phyloP scores from a whole-genome alignment of 2,329 filamentous ascomycete genomes.

The Byssothecium circinans region DNA sequence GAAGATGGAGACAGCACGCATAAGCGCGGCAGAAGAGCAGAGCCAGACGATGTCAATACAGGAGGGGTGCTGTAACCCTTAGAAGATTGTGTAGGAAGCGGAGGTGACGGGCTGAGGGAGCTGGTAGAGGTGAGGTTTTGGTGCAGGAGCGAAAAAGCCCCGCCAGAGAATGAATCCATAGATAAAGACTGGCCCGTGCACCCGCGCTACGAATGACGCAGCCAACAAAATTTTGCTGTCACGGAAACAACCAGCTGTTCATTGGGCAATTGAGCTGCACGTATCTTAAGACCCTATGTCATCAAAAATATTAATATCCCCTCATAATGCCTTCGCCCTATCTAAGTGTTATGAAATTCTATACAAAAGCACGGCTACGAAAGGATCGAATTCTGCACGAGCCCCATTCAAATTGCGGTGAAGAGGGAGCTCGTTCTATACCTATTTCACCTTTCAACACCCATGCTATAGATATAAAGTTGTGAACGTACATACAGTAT shows the following conservation, averaged over 20 bases:
- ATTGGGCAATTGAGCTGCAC: slow-evolving; percentile 17
- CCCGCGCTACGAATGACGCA: slow-evolving; percentile 16
- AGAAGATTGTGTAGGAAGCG: slow-evolving; percentile 5
- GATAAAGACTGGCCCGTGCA: slow-evolving; percentile 3
- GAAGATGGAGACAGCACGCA: slow-evolving; percentile 56
- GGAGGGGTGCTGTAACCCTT: slow-evolving; percentile 28
- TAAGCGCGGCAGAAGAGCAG: slow-evolving; percentile 40
- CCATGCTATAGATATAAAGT: too few relatives aligned
- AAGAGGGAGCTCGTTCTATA: too few relatives aligned
- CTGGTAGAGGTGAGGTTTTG: slow-evolving; percentile 5
- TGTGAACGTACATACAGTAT: too few relatives aligned
- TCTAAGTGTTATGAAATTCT: too few relatives aligned
- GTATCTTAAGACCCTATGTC: too few relatives aligned
- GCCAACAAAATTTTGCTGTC: slow-evolving; percentile 11
- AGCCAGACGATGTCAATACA: slow-evolving; percentile 28
- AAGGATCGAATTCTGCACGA: too few relatives aligned
- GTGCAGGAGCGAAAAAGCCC: slow-evolving; percentile 15
- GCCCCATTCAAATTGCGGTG: too few relatives aligned
- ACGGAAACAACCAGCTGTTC: slow-evolving; percentile 1
- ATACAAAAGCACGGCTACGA: too few relatives aligned
- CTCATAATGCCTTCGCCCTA: neutral
- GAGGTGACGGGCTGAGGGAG: neutral
- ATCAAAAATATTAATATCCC: neutral
- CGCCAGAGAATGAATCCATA: neutral
- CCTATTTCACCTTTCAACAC: too few relatives aligned